phyloP scores from a whole-genome alignment of 768 basidiomycete genomes.

The Lanmaoa rubissima region DNA sequence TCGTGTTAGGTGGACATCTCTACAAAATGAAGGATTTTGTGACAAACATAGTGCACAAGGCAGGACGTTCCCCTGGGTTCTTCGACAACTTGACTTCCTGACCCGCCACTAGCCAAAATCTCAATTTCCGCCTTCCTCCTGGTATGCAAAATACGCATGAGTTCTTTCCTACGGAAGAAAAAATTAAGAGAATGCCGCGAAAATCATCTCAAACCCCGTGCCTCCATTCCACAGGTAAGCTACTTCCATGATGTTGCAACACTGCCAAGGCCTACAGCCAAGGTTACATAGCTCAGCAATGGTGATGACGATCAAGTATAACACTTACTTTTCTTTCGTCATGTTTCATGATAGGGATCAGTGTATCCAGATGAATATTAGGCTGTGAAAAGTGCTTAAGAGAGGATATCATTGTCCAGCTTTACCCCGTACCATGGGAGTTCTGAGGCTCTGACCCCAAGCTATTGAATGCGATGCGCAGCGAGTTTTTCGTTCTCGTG shows the following conservation, averaged over 20 bases:
- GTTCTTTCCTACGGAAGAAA: constrained; percentile 59
- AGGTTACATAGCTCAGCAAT: neutral
- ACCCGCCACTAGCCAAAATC: constrained; percentile 39
- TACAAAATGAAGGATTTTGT: constrained; percentile 24
- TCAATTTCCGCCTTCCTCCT: constrained; percentile 96
- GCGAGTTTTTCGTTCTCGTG: constrained; percentile 72
- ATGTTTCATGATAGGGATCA: constrained; percentile 66
- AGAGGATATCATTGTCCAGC: neutral
- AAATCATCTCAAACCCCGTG: constrained; percentile 28
- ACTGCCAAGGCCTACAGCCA: constrained; percentile 60
- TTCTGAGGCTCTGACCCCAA: constrained; percentile 75
- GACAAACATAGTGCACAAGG: constrained; percentile 29
- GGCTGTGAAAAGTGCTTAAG: constrained; percentile 36
- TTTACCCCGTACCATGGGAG: constrained; percentile 49
- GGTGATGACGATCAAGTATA: neutral
- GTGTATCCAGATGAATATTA: constrained; percentile 54
- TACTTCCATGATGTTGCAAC: constrained; percentile 42
- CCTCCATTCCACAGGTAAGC: constrained; percentile 69
- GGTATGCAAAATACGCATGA: constrained; percentile 72
- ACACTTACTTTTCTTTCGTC: constrained; percentile 72
- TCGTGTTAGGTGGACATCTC: constrained; percentile 23
- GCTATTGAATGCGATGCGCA: constrained; percentile 69
- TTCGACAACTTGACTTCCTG: constrained; percentile 1
- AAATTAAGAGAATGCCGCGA: neutral
- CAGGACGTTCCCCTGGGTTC: constrained; percentile 10